Evolutionary conservation across 2,329 filamentous ascomycete species (phyloP), one percentile per base, ranked within the genome.

Genomic region (Ophiostoma triangulosporum): DNA sequence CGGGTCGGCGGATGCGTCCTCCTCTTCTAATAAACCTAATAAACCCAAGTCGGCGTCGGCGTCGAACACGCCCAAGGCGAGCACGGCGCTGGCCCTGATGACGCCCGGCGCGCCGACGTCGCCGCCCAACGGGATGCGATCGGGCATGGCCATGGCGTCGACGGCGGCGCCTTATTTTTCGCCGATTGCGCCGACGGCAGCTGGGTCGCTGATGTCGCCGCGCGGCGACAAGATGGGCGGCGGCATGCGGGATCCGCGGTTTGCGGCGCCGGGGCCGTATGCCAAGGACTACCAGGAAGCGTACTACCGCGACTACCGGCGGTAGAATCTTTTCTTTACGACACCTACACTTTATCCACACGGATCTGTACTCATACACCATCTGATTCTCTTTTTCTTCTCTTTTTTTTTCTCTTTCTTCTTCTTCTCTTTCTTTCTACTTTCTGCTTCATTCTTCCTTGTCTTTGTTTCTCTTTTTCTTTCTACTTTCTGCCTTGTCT

Each of bases 151-250:
- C 32, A 2, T 20, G 14, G 43, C 27, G 40, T 12, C 22, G 22
- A 15, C 40, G 43, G 14, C 27, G 2, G 20, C 7, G 9, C 24
- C 22, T 12, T 43, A 14, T 43, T 17, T 9, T 12, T 20, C 36
- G 7, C 36, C 9, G 36, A 17, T 11, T 5, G 24, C 43, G 6
- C 26, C 43, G 15, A n/a, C n/a, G n/a, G n/a, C n/a, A n/a, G n/a
- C n/a, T n/a, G n/a, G n/a, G n/a, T 15, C 24, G 26, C 26, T 26
- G 15, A 38, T 50, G 22, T 50, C 33, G 8, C 31, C 46, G n/a
- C 46, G 46, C 46, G 46, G 46, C 17, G 46, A 48, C 43, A 46
- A 46, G 24, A 46, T 46, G 43, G 43, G 43, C 26, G 43, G 43
- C 26, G 43, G 26, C 26, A 29, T 46, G 15, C 43, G 43, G 15